Evolutionary conservation across 192 early-diverging fungal species (phyloP), one percentile per base, ranked within the genome.

Genomic region (Podila epicladia): DNA sequence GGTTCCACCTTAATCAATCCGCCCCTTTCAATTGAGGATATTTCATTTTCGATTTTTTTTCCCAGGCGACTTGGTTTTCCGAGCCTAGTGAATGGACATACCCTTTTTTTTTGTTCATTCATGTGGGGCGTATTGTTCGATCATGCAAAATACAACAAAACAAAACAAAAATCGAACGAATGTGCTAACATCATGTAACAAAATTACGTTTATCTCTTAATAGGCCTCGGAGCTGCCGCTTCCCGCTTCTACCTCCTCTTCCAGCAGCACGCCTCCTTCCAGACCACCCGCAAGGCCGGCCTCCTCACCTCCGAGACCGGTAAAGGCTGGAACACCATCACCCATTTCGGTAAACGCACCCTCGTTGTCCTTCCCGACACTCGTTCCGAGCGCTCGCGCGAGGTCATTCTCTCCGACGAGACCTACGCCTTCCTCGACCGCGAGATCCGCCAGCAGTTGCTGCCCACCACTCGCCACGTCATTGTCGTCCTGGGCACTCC

Each of bases 221-320:
- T 7, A 85, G 86, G 75, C 17, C 69, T 95, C 67, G 90, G 88
- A 74, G 82, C 88, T 31, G 83, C 90, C 45, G 94, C 94, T 9
- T 83, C 87, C 63, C 89, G 91, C 29, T 94, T 93, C 84, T 95
- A 93, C 87, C 87, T 91, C 62, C 76, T 97, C 67, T 97, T 93
- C 89, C 95, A 97, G 85, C 92, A 91, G 3, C 93, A 95, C 71
- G 89, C 92, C 22, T 94, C 87, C 24, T 71, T 88, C 37, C 70
- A 85, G 29, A 72, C 88, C 55, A 89, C 89, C 11, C 53, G 75
- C 22, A 76, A 89, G 49, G 88, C 94, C 65, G 91, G 83, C 74
- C 89, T 89, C 84, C 80, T 73, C 60, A 75, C 72, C 50, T 84
- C 84, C 20, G 31, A 58, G 19, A 64, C 72, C 11, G 74, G 78